Evolutionary conservation across 257 asterid genomes (phyloP).

Genomic region (Lithospermum erythrorhizon): DNA sequence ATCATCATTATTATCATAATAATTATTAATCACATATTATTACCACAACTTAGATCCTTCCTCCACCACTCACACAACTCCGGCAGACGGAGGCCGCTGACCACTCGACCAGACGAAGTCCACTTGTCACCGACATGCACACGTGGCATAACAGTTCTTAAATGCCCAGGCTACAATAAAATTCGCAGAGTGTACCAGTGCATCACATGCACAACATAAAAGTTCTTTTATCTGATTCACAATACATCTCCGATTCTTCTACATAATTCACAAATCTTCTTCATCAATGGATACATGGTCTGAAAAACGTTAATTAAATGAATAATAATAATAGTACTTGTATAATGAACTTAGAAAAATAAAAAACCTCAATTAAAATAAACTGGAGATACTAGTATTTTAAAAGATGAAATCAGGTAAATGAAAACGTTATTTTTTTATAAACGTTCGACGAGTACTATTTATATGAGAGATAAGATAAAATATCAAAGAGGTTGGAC

Average conservation of each 20-base stretch:
- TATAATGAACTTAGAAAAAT: too few species aligned
- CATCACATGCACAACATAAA: conserved; percentile 77
- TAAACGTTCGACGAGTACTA: too few species aligned
- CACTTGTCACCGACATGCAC: conserved; percentile 60
- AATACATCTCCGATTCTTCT: conserved; percentile 41
- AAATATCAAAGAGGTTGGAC: too few species aligned
- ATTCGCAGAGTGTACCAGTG: conserved; percentile 71
- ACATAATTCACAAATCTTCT: conserved; percentile 60
- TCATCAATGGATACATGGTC: too few species aligned
- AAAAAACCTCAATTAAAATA: conserved; percentile 22
- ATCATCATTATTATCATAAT: conserved; percentile 4
- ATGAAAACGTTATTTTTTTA: too few species aligned
- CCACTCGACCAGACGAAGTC: conserved; percentile 50
- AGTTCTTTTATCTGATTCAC: conserved; percentile 69
- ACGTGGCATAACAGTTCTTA: conserved; percentile 57
- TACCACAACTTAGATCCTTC: conserved; percentile 8
- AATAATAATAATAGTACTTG: too few species aligned
- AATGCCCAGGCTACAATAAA: conserved; percentile 70
- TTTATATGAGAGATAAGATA: too few species aligned
- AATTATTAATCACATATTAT: too few species aligned
- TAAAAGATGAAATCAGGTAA: too few species aligned
- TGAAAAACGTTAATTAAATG: too few species aligned
- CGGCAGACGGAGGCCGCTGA: conserved; percentile 44
- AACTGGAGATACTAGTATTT: too few species aligned
- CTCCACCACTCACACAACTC: conserved; percentile 18